Evolutionary conservation across 176 grass and related monocot genomes (phyloP).

Genomic region (maize (Zea mays)): DNA sequence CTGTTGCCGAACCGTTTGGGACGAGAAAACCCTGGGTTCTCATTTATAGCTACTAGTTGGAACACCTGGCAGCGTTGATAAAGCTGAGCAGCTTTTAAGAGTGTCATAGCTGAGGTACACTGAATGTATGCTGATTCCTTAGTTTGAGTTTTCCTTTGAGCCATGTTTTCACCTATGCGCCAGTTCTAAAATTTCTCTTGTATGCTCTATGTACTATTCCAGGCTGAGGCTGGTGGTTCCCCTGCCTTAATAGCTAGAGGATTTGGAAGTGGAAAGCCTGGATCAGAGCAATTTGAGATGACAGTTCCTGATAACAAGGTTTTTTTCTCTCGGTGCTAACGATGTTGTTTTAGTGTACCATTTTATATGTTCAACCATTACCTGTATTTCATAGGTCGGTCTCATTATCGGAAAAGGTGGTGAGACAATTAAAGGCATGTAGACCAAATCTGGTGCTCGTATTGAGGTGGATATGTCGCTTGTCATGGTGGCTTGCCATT

Average conservation of each 20-base stretch:
- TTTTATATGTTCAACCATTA: conserved; percentile 26
- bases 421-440: conserved; percentile 83
- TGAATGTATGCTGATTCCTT: background rate
- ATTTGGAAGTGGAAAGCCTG: conserved; percentile 67
- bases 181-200: background rate
- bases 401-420: conserved; percentile 94
- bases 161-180: background rate
- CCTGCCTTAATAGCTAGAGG: conserved; percentile 82
- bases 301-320: conserved; percentile 91
- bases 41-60: conserved; percentile 67
- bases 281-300: conserved; percentile 82
- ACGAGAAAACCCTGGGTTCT: conserved; percentile 4
- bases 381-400: conserved; percentile 60
- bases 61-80: conserved; percentile 63
- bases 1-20: conserved; percentile 55
- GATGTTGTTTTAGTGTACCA: background rate
- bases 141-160: background rate
- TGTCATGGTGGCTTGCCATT: conserved; percentile 33
- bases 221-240: conserved; percentile 92
- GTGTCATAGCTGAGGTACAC: conserved; percentile 79
- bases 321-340: background rate
- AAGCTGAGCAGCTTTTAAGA: conserved; percentile 74
- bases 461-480: conserved; percentile 64
- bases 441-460: conserved; percentile 88
- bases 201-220: conserved; percentile 32